Evolutionary conservation across 2,329 filamentous ascomycete genomes (phyloP).

Genomic region (Aureobasidium sp.): DNA sequence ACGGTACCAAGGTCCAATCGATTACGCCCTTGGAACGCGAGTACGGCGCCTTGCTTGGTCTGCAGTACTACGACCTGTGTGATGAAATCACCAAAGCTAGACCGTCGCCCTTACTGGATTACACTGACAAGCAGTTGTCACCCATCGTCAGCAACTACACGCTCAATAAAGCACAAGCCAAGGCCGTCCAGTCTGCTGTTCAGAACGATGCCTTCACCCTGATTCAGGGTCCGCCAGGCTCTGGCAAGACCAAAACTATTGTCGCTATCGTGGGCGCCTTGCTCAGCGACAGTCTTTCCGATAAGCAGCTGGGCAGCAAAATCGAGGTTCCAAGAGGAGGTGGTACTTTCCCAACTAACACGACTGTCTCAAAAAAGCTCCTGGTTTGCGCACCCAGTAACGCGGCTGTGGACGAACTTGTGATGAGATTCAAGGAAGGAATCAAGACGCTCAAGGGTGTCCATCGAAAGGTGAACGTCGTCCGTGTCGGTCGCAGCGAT

Average conservation of each 20-base stretch:
- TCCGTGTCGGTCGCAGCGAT: constrained; percentile 84
- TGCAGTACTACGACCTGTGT: constrained; percentile 94
- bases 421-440: constrained; percentile 83
- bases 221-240: constrained; percentile 91
- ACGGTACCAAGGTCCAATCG: constrained; percentile 78
- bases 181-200: constrained; percentile 82
- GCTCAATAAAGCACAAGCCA: constrained; percentile 82
- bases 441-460: constrained; percentile 71
- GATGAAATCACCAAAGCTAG: constrained; percentile 84
- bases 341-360: constrained; percentile 20
- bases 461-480: constrained; percentile 70
- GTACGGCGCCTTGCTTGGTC: constrained; percentile 80
- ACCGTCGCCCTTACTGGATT: constrained; percentile 80
- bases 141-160: constrained; percentile 68
- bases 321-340: constrained; percentile 32
- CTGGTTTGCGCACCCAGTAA: constrained; percentile 98
- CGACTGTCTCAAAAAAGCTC: constrained; percentile 65
- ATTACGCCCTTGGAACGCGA: constrained; percentile 94
- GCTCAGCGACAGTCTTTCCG: constrained; percentile 54
- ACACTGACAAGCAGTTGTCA: constrained; percentile 65
- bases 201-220: constrained; percentile 97
- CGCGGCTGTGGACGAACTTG: constrained; percentile 91
- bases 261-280: constrained; percentile 90
- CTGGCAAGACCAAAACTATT: constrained; percentile 97
- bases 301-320: constrained; percentile 26